Conservation (phyloP, 2,329 filamentous ascomycete species). For the Stagonosporopsis cucurbitacearum region DNA sequence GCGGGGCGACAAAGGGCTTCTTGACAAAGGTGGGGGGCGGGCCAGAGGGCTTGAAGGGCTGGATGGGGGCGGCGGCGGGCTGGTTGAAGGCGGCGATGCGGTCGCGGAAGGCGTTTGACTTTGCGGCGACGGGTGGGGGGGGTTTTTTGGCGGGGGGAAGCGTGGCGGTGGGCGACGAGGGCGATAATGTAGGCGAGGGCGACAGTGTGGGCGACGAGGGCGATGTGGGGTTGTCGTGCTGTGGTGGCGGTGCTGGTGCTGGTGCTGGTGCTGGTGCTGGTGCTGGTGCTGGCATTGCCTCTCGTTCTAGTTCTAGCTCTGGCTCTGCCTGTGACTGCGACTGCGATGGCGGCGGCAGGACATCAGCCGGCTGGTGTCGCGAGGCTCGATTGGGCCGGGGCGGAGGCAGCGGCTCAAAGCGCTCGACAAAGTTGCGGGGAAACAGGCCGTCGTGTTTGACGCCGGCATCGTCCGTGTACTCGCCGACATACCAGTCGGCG, state of each 20-base stretch:
- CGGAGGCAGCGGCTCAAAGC: slow-evolving; percentile 88
- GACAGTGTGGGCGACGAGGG: slow-evolving; percentile 43
- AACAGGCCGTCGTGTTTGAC: slow-evolving; percentile 84
- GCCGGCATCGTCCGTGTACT: slow-evolving; percentile 80
- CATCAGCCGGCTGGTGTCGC: slow-evolving; percentile 55
- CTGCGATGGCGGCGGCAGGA: slow-evolving; percentile 36
- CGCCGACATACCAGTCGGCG: slow-evolving; percentile 89
- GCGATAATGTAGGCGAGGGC: too few species aligned
- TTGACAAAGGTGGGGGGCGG: slow-evolving; percentile 78
- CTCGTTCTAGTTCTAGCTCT: slow-evolving; percentile 4
- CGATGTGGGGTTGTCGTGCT: slow-evolving; percentile 38
- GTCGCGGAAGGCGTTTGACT: slow-evolving; percentile 90
- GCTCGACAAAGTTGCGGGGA: slow-evolving; percentile 96
- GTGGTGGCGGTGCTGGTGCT: slow-evolving; percentile 11
- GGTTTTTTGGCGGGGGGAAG: slow-evolving; percentile 57
- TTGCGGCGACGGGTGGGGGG: slow-evolving; percentile 73
- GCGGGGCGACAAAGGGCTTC: slow-evolving; percentile 95
- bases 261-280: too few species aligned
- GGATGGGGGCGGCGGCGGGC: slow-evolving; percentile 78
- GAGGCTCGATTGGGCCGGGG: slow-evolving; percentile 77
- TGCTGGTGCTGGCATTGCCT: too few species aligned
- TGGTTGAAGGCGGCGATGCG: slow-evolving; percentile 98
- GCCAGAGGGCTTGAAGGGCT: slow-evolving; percentile 80
- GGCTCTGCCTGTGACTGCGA: slow-evolving; percentile 36
- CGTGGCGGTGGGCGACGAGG: slow-evolving; percentile 41